Percentiles rank a stretch among this genome's conserved stretches.
Evolutionary conservation across 441 rosid genomes (phyloP).

Genomic region (Syzygium malaccense): DNA sequence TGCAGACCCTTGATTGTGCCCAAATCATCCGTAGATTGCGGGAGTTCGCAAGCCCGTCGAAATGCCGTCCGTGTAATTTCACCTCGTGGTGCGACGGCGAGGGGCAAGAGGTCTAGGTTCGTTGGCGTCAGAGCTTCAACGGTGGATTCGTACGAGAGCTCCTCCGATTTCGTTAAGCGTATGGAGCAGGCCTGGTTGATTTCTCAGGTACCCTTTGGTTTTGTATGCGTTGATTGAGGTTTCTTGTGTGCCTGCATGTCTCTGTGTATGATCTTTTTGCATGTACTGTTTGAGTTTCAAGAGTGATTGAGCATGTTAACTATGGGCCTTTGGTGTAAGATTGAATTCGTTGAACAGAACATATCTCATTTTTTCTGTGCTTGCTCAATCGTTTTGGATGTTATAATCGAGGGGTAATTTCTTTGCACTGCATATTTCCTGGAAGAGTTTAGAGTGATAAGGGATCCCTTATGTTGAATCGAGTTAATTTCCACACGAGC

Average conservation of each 20-base stretch:
- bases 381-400: neutral
- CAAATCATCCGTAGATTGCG: slow-evolving; percentile 9
- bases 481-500: neutral
- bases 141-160: slow-evolving; percentile 65
- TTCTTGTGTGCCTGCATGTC: neutral
- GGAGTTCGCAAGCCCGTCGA: slow-evolving; percentile 8
- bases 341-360: neutral
- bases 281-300: neutral
- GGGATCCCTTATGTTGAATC: neutral
- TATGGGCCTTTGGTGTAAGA: neutral
- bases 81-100: neutral
- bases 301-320: neutral
- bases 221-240: neutral
- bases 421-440: neutral
- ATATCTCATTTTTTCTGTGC: neutral
- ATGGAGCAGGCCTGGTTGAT: slow-evolving; percentile 83
- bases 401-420: neutral
- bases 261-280: neutral
- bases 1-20: slow-evolving; percentile 16
- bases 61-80: slow-evolving; percentile 1
- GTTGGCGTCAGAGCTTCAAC: slow-evolving; percentile 41
- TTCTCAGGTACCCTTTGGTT: slow-evolving; percentile 49
- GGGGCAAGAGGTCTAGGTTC: neutral
- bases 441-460: neutral
- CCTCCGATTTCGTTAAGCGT: slow-evolving; percentile 65